phyloP scores from a whole-genome alignment of 306 rosid genomes.

The Fagus crenata region DNA sequence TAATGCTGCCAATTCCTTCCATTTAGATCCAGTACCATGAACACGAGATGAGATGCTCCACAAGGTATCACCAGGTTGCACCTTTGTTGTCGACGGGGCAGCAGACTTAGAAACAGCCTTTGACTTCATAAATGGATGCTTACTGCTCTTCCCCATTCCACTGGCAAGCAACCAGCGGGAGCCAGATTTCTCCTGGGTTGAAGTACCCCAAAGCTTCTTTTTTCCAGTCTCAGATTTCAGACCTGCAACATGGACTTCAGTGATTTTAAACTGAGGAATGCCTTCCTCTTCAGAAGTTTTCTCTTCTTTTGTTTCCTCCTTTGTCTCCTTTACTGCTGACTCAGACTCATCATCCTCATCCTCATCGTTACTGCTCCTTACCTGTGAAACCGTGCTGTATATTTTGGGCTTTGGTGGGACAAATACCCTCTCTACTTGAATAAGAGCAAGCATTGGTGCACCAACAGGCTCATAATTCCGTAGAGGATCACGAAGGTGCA shows the following conservation, averaged over 20 bases:
- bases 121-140: slow-evolving; percentile 59
- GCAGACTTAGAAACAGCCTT: slow-evolving; percentile 47
- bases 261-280: slow-evolving; percentile 68
- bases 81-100: slow-evolving; percentile 45
- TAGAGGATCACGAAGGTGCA: slow-evolving; percentile 88
- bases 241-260: slow-evolving; percentile 83
- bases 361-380: slow-evolving; percentile 37
- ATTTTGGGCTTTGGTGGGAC: slow-evolving; percentile 74
- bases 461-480: slow-evolving; percentile 88
- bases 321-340: slow-evolving; percentile 36
- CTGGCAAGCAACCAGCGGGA: slow-evolving; percentile 93
- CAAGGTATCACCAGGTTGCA: slow-evolving; percentile 65
- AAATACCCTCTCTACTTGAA: slow-evolving; percentile 88
- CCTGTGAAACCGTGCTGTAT: slow-evolving; percentile 48
- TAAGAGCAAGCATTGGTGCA: slow-evolving; percentile 80
- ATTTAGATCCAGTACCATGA: slow-evolving; percentile 57
- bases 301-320: slow-evolving; percentile 45
- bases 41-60: slow-evolving; percentile 85
- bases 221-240: slow-evolving; percentile 47
- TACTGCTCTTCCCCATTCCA: slow-evolving; percentile 78
- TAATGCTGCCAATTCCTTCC: slow-evolving; percentile 63
- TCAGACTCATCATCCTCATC: slow-evolving; percentile 54
- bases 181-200: slow-evolving; percentile 64
- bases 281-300: slow-evolving; percentile 48
- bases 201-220: slow-evolving; percentile 64